Evolutionary conservation across 345 rosid species (phyloP), one percentile per base, ranked within the genome.

Genomic region (Populus davidiana): DNA sequence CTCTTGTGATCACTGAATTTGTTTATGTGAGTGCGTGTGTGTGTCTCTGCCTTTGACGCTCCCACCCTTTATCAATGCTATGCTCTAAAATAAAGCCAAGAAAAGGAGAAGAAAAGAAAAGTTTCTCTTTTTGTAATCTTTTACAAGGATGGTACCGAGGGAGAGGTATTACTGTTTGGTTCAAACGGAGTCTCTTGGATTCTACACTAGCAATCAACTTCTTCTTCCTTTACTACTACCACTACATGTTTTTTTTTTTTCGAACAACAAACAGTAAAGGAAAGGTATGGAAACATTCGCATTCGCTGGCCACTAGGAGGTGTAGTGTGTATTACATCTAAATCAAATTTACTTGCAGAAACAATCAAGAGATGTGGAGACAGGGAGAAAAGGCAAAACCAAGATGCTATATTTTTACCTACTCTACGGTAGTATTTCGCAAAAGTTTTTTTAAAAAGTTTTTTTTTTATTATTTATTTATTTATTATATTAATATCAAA

Each of bases 161-260:
- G 47, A 73, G 73, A 23, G 41, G 36, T 16, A 29, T 79, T 86
- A 86, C 92, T 87, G 83, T 87, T 78, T 77, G 81, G 86, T 87
- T 86, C 85, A 84, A 87, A 89, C 78, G 80, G 83, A 83, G 76
- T 72, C 75, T 69, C 70, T 85, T 83, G 89, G 91, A 91, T 93
- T 81, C 89, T 85, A 79, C 29, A 77, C 75, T 80, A 69, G 79
- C 79, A 67, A 62, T 35, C 56, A 13, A 31, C 71, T 18, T 35
- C 25, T 38, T 67, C 44, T n/a, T 35, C 25, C 18, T 38, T 35
- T 35, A 11, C 27, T 5, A 38, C 9, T 36, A 43, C 72, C 54
- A 43, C 23, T 38, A 7, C 2, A 2, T 36, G 2, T 67, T 4
- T 43, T 75, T 35, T 78, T 71, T 69, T 14, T 6, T n/a, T 12